phyloP scores from a whole-genome alignment of 2,329 filamentous ascomycete genomes.

The Grosmannia penicillata region DNA sequence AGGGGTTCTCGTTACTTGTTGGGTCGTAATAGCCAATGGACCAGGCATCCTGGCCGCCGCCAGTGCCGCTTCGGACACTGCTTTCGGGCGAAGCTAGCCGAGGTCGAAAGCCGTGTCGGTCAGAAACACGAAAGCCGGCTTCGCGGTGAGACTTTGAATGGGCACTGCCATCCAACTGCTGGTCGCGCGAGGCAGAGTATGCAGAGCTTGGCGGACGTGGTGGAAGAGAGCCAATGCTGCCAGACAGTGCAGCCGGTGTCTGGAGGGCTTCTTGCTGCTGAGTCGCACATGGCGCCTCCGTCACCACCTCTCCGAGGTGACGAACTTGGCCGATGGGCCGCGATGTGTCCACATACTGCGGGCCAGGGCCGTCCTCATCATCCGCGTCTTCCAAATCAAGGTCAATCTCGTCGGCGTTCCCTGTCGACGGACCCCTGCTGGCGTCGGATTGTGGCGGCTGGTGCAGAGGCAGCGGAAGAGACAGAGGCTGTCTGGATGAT shows the following conservation, averaged over 20 bases:
- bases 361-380: slow-evolving; percentile 9
- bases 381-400: slow-evolving; percentile 22
- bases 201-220: no score
- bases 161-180: slow-evolving; percentile 9
- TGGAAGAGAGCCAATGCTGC: no score
- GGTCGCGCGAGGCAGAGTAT: no score
- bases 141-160: slow-evolving; percentile 3
- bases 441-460: background rate
- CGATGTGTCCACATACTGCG: slow-evolving; percentile 19
- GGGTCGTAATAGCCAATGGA: slow-evolving; percentile 56
- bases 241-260: no score
- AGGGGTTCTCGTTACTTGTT: slow-evolving; percentile 58
- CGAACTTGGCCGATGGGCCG: slow-evolving; percentile 15
- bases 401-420: slow-evolving; percentile 32
- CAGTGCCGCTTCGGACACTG: slow-evolving; percentile 10
- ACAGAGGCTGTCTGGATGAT: slow-evolving; percentile 6
- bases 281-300: no score
- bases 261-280: no score
- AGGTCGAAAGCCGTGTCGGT: slow-evolving; percentile 5
- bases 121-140: background rate
- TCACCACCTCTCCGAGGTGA: background rate
- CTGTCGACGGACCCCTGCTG: background rate
- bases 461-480: slow-evolving; percentile 11
- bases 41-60: slow-evolving; percentile 25
- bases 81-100: slow-evolving; percentile 1